These are phyloP conservation scores for Leptographium lundbergii DNA, from an alignment of 2,329 filamentous ascomycete species.

Conservation along the genomic window DNA sequence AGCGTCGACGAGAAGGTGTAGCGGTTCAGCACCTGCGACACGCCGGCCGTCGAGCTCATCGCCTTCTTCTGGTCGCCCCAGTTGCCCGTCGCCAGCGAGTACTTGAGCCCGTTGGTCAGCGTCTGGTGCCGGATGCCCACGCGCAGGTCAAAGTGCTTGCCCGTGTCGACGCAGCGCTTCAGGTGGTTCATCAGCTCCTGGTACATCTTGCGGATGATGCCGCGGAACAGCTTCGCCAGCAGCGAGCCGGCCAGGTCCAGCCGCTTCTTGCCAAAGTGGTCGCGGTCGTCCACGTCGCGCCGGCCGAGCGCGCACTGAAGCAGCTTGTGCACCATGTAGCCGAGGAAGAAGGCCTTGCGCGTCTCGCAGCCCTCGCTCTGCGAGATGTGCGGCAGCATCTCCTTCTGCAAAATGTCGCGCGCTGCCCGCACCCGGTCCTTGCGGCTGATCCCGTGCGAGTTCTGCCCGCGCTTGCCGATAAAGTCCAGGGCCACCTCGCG, in stretches of 20 bases:
- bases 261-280: constrained; percentile 98
- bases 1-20: constrained; percentile 96
- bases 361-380: constrained; percentile 92
- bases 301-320: constrained; percentile 87
- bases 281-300: constrained; percentile 89
- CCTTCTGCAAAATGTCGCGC: constrained; percentile 90
- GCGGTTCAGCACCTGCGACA: constrained; percentile 93
- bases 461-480: constrained; percentile 80
- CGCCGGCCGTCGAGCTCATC: constrained; percentile 84
- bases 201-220: constrained; percentile 80
- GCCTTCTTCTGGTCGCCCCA: constrained; percentile 99
- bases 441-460: constrained; percentile 56
- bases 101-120: constrained; percentile 87
- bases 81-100: constrained; percentile 93
- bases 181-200: constrained; percentile 85
- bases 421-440: constrained; percentile 89
- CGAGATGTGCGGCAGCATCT: constrained; percentile 91
- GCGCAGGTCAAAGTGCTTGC: constrained; percentile 78
- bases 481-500: constrained; percentile 88
- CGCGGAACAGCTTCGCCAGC: constrained; percentile 90
- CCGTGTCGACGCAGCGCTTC: constrained; percentile 81
- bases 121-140: constrained; percentile 86
- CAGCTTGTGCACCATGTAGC: constrained; percentile 97
- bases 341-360: constrained; percentile 92
- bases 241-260: constrained; percentile 89